Evolutionary conservation across 306 rosid genomes (phyloP).

Genomic region (Gastrolobium villosum): DNA sequence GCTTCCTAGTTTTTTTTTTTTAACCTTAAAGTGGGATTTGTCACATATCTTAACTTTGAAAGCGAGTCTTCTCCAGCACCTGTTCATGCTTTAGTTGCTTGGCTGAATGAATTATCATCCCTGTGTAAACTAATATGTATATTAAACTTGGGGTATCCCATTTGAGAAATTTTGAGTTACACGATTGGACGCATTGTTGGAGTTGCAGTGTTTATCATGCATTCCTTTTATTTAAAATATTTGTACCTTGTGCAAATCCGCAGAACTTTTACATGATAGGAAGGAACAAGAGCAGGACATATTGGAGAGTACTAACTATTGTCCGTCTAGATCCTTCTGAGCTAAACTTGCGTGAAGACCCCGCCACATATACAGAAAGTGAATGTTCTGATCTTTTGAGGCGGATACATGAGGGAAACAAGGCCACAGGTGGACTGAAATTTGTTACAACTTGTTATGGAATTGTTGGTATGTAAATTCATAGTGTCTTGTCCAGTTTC

Average conservation of each 20-base stretch:
- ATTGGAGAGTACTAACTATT: constrained; percentile 93
- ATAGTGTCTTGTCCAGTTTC: constrained; percentile 27
- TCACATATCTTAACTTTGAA: neutral
- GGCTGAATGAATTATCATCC: constrained; percentile 24
- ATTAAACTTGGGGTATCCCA: constrained; percentile 24
- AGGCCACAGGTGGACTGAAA: constrained; percentile 90
- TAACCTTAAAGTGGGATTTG: neutral
- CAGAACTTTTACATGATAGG: constrained; percentile 98
- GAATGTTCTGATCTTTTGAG: constrained; percentile 92
- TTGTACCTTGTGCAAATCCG: constrained; percentile 23
- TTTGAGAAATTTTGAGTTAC: constrained; percentile 9
- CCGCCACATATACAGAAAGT: constrained; percentile 76
- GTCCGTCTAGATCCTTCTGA: constrained; percentile 82
- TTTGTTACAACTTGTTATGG: constrained; percentile 93
- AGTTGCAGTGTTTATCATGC: constrained; percentile 33
- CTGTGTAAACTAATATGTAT: constrained; percentile 21
- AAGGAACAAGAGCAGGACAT: constrained; percentile 85
- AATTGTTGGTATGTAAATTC: constrained; percentile 78
- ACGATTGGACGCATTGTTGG: constrained; percentile 23
- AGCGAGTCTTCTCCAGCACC: constrained; percentile 13
- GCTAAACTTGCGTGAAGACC: constrained; percentile 82
- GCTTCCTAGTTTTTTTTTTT: neutral
- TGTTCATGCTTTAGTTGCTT: constrained; percentile 27
- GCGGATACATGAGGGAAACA: constrained; percentile 94
- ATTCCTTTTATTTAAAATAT: constrained; percentile 36